These are phyloP conservation scores for Cyclocybe aegerita DNA, from an alignment of 768 basidiomycete genomes.

Conservation along the genomic window DNA sequence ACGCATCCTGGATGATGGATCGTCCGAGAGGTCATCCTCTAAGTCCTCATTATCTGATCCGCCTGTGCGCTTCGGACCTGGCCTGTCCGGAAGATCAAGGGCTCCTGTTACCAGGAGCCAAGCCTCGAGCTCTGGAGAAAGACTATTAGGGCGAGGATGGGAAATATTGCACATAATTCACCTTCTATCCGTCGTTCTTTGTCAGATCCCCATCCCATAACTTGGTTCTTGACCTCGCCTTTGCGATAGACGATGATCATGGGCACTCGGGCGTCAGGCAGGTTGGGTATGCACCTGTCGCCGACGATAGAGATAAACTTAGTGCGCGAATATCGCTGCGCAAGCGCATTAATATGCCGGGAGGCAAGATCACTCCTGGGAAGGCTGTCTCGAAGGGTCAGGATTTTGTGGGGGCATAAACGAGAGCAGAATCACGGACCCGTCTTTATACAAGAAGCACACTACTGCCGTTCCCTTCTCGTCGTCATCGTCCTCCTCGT, in stretches of 20 bases:
- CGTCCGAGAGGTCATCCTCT: slow-evolving; percentile 43
- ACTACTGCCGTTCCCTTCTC: slow-evolving; percentile 88
- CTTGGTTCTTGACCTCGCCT: slow-evolving; percentile 87
- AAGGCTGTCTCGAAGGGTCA: slow-evolving; percentile 45
- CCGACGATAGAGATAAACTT: slow-evolving; percentile 97
- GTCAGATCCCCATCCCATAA: slow-evolving; percentile 83
- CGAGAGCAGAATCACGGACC: slow-evolving; percentile 48
- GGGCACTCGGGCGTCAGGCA: slow-evolving; percentile 87
- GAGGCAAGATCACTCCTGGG: slow-evolving; percentile 78
- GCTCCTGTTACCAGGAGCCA: slow-evolving; percentile 64
- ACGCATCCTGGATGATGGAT: slow-evolving; percentile 52
- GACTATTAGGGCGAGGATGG: slow-evolving; percentile 1
- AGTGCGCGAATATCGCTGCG: slow-evolving; percentile 82
- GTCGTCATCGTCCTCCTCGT: slow-evolving; percentile 63
- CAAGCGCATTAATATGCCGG: slow-evolving; percentile 67
- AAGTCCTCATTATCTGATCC: slow-evolving; percentile 47
- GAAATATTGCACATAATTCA: slow-evolving; percentile 27
- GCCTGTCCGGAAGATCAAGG: slow-evolving; percentile 56
- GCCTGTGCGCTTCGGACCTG: slow-evolving; percentile 29
- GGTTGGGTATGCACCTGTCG: slow-evolving; percentile 93
- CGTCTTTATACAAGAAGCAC: slow-evolving; percentile 93
- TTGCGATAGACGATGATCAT: slow-evolving; percentile 92
- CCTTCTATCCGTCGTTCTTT: slow-evolving; percentile 77
- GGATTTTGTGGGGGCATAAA: not conserved
- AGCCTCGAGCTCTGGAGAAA: slow-evolving; percentile 63